phyloP scores from a whole-genome alignment of 768 basidiomycete genomes.

The Tulasnella sp. region DNA sequence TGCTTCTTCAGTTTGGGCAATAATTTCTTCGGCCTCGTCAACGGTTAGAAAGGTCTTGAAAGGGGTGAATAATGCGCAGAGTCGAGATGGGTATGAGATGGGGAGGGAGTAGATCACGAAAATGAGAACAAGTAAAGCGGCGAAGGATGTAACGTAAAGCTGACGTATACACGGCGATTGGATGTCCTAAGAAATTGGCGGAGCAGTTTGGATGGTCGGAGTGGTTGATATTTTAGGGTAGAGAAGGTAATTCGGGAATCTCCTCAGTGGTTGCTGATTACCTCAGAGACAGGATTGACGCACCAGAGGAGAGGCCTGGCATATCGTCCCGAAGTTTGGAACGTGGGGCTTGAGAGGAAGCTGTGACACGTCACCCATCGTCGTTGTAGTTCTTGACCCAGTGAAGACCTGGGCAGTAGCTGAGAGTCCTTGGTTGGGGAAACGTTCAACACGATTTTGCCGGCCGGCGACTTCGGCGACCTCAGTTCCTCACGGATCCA shows the following conservation, averaged over 20 bases:
- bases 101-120: not conserved
- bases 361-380: not conserved
- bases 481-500: not conserved
- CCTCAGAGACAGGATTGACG: not conserved
- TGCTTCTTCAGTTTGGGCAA: slow-evolving; percentile 1
- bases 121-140: not conserved
- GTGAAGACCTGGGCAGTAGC: not conserved
- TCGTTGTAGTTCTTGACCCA: not conserved
- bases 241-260: not conserved
- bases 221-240: not conserved
- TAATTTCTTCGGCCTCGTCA: slow-evolving; percentile 23
- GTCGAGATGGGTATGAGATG: not conserved
- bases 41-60: slow-evolving; percentile 23
- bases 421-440: too few relatives aligned
- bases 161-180: not conserved
- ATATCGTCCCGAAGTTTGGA: not conserved
- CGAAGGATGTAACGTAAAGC: not conserved
- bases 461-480: not conserved
- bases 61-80: not conserved
- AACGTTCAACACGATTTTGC: too few relatives aligned
- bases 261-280: not conserved
- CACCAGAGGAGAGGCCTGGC: not conserved
- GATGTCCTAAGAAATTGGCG: not conserved
- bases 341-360: not conserved
- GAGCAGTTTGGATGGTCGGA: not conserved